Evolutionary conservation across 768 basidiomycete species (phyloP).

Genomic region (Paxillus rubicundulus): DNA sequence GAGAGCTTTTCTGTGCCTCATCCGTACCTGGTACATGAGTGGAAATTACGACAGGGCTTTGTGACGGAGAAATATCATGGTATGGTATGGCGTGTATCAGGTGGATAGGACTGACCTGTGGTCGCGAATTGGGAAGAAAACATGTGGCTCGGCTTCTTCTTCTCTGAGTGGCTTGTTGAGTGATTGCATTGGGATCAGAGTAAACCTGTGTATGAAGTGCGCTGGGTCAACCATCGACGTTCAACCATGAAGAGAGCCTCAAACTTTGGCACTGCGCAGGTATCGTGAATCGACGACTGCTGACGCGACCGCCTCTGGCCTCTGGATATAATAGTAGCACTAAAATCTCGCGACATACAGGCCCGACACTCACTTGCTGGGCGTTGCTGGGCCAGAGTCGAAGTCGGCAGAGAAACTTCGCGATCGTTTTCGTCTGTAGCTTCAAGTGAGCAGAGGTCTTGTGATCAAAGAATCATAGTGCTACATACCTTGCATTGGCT

Average conservation of each 20-base stretch:
- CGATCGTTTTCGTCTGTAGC: slow-evolving; percentile 23
- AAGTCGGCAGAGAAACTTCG: slow-evolving; percentile 18
- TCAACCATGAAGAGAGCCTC: neutral
- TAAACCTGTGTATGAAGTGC: neutral
- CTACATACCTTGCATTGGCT: slow-evolving; percentile 12
- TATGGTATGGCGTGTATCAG: neutral
- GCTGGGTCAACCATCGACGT: neutral
- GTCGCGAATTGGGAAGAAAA: slow-evolving; percentile 1
- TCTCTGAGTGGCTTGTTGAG: neutral
- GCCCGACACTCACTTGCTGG: slow-evolving; percentile 23
- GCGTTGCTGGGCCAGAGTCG: slow-evolving; percentile 6
- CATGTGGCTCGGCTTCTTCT: neutral
- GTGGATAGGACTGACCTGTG: slow-evolving; percentile 11
- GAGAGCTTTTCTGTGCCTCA: neutral
- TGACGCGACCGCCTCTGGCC: slow-evolving; percentile 1
- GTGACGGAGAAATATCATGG: slow-evolving; percentile 1
- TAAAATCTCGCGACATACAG: no score
- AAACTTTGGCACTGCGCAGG: slow-evolving; percentile 10
- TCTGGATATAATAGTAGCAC: slow-evolving; percentile 2
- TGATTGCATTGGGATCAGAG: neutral
- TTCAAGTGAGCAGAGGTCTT: neutral
- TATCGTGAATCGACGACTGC: slow-evolving; percentile 2
- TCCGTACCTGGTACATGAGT: neutral
- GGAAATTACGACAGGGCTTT: slow-evolving; percentile 5
- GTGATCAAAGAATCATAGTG: neutral